A percentile compares a stretch with the other conserved stretches of the same genome.
Conservation (phyloP, 345 rosid species). For the Lumnitzera littorea region DNA sequence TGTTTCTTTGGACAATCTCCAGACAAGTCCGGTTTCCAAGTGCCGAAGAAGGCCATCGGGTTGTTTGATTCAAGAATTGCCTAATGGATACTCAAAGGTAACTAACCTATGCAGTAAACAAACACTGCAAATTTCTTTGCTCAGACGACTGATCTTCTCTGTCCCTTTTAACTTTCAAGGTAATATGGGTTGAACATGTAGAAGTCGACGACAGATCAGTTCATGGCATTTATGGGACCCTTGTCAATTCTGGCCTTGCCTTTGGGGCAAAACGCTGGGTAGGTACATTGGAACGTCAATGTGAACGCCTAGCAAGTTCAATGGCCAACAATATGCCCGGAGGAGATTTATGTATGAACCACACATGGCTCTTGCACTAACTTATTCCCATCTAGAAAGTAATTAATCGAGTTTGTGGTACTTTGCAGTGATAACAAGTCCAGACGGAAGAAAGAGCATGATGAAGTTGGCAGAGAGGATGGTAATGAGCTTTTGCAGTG, state of each 20-base stretch:
- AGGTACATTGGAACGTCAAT: constrained; percentile 74
- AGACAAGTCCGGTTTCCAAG: constrained; percentile 37
- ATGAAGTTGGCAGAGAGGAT: constrained; percentile 89
- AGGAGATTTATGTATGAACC: constrained; percentile 59
- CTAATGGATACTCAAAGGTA: constrained; percentile 95
- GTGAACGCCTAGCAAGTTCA: constrained; percentile 84
- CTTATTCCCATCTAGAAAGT: too few relatives aligned
- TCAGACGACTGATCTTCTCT: too few relatives aligned
- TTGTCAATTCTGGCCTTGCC: constrained; percentile 64
- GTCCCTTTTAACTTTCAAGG: constrained; percentile 22
- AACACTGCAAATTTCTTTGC: too few relatives aligned
- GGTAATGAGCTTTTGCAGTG: constrained; percentile 85
- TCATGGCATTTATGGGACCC: constrained; percentile 47
- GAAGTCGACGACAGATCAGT: constrained; percentile 80
- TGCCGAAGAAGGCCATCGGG: constrained; percentile 90
- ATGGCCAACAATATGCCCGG: constrained; percentile 79
- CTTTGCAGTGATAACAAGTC: constrained; percentile 55
- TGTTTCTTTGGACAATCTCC: constrained; percentile 72
- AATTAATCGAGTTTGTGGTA: neutral
- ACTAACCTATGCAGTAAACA: neutral
- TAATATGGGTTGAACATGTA: constrained; percentile 81
- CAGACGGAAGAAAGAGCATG: constrained; percentile 94
- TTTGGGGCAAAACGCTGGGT: constrained; percentile 96
- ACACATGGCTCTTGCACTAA: neutral
- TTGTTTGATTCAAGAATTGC: constrained; percentile 83